These are phyloP conservation scores for Agrocybe pediades DNA, from an alignment of 768 basidiomycete genomes.

Conservation along the genomic window DNA sequence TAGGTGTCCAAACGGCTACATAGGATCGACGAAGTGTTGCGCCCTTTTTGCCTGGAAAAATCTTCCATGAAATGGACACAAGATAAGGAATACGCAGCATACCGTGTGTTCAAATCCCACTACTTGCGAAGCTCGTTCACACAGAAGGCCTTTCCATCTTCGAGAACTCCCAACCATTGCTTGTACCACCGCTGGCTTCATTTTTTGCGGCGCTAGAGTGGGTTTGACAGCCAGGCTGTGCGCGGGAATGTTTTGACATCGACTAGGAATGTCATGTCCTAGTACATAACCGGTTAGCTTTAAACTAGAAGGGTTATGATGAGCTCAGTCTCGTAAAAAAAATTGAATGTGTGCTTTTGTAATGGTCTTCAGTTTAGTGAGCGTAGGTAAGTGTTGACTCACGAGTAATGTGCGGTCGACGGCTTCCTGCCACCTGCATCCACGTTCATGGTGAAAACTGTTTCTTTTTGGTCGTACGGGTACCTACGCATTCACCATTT, in stretches of 20 bases:
- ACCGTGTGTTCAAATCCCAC: neutral
- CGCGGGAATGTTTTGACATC: constrained; percentile 12
- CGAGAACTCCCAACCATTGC: neutral
- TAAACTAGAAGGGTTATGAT: neutral
- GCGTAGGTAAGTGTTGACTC: too few relatives aligned
- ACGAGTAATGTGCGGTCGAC: too few relatives aligned
- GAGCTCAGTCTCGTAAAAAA: too few relatives aligned
- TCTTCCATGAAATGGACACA: neutral
- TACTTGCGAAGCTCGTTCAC: neutral
- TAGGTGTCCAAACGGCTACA: neutral
- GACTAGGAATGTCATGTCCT: neutral
- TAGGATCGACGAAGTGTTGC: neutral
- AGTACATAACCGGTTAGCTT: neutral
- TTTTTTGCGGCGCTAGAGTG: constrained; percentile 20
- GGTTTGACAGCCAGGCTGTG: constrained; percentile 11
- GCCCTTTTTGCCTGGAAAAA: neutral
- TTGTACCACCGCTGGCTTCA: neutral
- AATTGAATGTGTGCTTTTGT: neutral
- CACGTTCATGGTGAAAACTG: too few relatives aligned
- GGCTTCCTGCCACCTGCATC: too few relatives aligned
- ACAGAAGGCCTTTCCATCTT: neutral
- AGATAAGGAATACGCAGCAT: neutral
- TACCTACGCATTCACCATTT: neutral
- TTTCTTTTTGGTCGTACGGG: too few relatives aligned
- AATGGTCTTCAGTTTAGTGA: neutral